Base-by-base conservation (phyloP, 2,329 filamentous ascomycete species). In the Nigrospora osmanthi region DNA sequence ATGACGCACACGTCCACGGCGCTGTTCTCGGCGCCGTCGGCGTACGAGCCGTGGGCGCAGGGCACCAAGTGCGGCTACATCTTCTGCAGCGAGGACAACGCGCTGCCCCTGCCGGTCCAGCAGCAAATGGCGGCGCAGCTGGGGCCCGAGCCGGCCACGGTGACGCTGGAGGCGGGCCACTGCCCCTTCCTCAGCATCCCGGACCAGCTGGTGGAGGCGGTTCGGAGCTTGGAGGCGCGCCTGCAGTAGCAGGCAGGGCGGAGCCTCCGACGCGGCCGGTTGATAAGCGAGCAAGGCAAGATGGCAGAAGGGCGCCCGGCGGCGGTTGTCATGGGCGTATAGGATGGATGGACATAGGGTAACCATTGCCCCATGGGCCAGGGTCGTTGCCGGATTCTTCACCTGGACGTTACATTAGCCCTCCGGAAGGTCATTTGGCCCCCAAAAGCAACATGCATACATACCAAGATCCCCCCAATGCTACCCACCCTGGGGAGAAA, bases 41-140 rank as follows among this genome's bases (percentile, higher is more conserved):
- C 44, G 35, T 49, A 50, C 32, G 51, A 53, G 36, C 51, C 51
- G 16, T 52, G 51, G 51, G 39, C 40, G 3, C 36, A 40, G 3
- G 46, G 47, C 1, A 30, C 51, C 3, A 42, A 47, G 1, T 50
- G 49, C 23, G 49, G 47, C 9, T 53, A 52, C 43, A 49, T 53
- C 10, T 47, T 43, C 34, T 43, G 45, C 15, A 38, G 38, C 19
- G 38, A 49, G 3, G 51, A 53, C 42, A 47, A 49, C 30, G 38
- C 49, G 12, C 16, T 53, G 12, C 46, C 48, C 3, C 45, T 45
- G 11, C 12, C 38, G 35, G 39, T 50, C 14, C 51, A 53, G 46
- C 47, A 52, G 33, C 39, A 53, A 35, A 50, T 53, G 49, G 49
- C 46, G 3, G 39, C 44, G 7, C 46, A 50, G 35, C 44, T 53